A percentile compares a stretch with the other conserved stretches of the same genome.
Conservation (phyloP, 2,329 filamentous ascomycete species). For the Alternaria angustiovoidea region DNA sequence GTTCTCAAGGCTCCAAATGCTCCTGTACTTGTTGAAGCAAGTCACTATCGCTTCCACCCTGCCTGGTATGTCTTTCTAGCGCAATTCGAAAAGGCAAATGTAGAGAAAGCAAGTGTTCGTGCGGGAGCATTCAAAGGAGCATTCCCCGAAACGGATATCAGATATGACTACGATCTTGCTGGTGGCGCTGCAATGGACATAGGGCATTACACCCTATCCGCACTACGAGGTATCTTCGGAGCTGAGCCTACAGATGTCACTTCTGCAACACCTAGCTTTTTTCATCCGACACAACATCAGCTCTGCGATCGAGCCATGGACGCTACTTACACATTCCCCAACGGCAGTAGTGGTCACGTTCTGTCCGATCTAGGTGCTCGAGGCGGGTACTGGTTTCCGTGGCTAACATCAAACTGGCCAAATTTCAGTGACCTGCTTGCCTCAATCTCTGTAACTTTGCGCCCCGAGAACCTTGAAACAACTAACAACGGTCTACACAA, state of each 20-base stretch:
- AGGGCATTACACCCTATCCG: slow-evolving; percentile 47
- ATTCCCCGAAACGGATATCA: slow-evolving; percentile 46
- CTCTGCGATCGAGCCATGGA: slow-evolving; percentile 31
- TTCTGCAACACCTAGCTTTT: slow-evolving; percentile 19
- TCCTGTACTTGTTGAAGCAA: slow-evolving; percentile 56
- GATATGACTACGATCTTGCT: slow-evolving; percentile 51
- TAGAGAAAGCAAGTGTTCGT: slow-evolving; percentile 44
- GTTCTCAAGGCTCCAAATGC: slow-evolving; percentile 46
- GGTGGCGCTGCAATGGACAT: slow-evolving; percentile 54
- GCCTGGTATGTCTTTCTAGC: slow-evolving; percentile 49
- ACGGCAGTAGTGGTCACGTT: slow-evolving; percentile 27
- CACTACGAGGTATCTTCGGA: slow-evolving; percentile 36
- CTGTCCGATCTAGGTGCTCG: slow-evolving; percentile 22
- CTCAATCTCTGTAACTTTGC: slow-evolving; percentile 21
- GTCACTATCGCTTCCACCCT: slow-evolving; percentile 57
- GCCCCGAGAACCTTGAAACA: slow-evolving; percentile 9
- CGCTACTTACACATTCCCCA: slow-evolving; percentile 33
- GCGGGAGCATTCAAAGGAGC: slow-evolving; percentile 35
- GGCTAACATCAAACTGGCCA: slow-evolving; percentile 33
- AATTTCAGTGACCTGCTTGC: slow-evolving; percentile 17
- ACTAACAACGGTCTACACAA: slow-evolving; percentile 15
- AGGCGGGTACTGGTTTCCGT: slow-evolving; percentile 31
- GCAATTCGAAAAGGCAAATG: slow-evolving; percentile 45
- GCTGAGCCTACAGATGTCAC: slow-evolving; percentile 37
- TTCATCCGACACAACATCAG: slow-evolving; percentile 21